phyloP scores from a whole-genome alignment of 495 filamentous ascomycete species.

The Xylaria cubensis region DNA sequence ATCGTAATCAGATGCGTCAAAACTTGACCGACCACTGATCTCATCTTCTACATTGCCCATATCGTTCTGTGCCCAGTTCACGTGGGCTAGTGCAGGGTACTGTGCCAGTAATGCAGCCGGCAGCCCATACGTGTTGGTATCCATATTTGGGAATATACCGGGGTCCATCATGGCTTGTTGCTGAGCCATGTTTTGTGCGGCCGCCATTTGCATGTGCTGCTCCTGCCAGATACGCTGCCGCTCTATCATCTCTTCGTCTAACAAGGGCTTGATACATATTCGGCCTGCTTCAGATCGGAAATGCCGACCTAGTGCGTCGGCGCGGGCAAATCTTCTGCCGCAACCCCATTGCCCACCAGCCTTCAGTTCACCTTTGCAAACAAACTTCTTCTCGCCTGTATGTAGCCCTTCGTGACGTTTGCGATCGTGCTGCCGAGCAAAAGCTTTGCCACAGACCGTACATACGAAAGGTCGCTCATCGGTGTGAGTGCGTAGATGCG shows the following conservation, averaged over 20 bases:
- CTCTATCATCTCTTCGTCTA: conserved; percentile 88
- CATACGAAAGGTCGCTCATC: conserved; percentile 95
- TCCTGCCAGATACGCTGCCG: conserved; percentile 71
- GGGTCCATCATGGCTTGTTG: conserved; percentile 58
- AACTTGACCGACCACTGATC: conserved; percentile 81
- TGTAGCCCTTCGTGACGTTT: conserved; percentile 92
- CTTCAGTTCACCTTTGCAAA: conserved; percentile 89
- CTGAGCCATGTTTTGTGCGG: conserved; percentile 54
- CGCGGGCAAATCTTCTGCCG: conserved; percentile 89
- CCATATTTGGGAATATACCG: conserved; percentile 55
- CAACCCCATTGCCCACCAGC: conserved; percentile 89
- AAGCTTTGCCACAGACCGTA: conserved; percentile 94
- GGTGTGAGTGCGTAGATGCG: conserved; percentile 90
- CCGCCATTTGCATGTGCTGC: conserved; percentile 61
- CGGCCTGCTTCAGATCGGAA: conserved; percentile 95
- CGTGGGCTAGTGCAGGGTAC: conserved; percentile 84
- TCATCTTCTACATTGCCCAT: conserved; percentile 74
- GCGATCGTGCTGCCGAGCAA: conserved; percentile 91
- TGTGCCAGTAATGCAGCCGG: conserved; percentile 88
- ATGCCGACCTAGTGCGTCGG: conserved; percentile 94
- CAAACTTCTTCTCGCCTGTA: conserved; percentile 95
- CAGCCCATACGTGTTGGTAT: conserved; percentile 68
- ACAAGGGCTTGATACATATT: conserved; percentile 92
- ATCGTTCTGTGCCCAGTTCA: conserved; percentile 74
- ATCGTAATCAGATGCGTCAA: conserved; percentile 82